Base-by-base conservation (phyloP, 352 stramenopile genomes). In the Phytophthora podocarpi region DNA sequence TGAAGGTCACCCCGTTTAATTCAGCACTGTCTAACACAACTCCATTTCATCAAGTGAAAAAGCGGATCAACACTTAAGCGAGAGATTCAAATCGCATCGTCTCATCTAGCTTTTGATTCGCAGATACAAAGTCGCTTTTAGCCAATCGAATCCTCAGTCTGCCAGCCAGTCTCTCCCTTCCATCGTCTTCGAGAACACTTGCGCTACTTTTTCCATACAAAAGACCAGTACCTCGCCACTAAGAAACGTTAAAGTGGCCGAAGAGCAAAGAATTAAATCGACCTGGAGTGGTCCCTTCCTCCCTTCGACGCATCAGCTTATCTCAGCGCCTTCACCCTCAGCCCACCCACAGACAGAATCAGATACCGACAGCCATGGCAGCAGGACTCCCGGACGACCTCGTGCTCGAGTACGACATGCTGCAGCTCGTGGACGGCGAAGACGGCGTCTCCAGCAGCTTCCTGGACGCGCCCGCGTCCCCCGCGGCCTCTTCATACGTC, bases 371-470 rank as follows among this genome's bases (percentile, higher is more conserved):
- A 23, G n/a, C n/a, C n/a, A 77, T 80, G 64, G 64, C 67, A 45
- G 67, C 72, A 30, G 41, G 50, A 37, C 56, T 74, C 9, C 63
- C 71, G 18, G 72, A 80, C 42, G 68, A 80, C 18, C 49, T 78
- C 12, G 64, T 77, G 46, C 68, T 78, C 45, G 72, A 80, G 31
- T 80, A 76, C 60, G 68, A 77, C 64, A 66, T 80, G 68, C 46
- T 77, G 37, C 72, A 77, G 35, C 60, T 80, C 13, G 56, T 77
- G n/a, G 64, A 76, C 41, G 49, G 32, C 27, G 67, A 78, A 27
- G 64, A 77, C 20, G 35, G 20, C 37, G 21, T 47, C 16, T 30
- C n/a, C 13, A 59, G 26, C 45, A 60, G 35, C 30, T 65, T 75
- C 24, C 15, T 66, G 21, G 41, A 69, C 37, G 35, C 40, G 11